Base-by-base conservation (phyloP, 83 land plant genomes). In the Picea mariana region DNA sequence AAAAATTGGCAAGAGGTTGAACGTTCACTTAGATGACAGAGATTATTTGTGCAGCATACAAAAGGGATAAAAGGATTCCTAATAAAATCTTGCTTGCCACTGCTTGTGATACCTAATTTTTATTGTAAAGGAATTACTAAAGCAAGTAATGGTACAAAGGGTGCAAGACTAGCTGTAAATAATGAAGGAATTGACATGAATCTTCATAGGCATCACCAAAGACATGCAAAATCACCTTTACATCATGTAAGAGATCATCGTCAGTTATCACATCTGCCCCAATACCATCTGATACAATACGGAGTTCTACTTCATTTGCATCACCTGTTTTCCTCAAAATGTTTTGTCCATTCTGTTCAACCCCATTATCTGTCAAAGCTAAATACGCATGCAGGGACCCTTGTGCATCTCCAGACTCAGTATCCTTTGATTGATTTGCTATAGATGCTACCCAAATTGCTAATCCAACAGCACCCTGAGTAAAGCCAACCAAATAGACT, bases 361-460 rank as follows among this genome's bases (percentile, higher is more conserved):
- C 47, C 24, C 26, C 27, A 18, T 31, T 73, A 78, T 87, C 81
- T 58, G 88, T 85, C 72, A 90, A 67, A 75, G 83, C 67, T 67
- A 89, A 79, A 84, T 92, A 90, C 20, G 84, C 88, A 78, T 86
- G 86, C 15, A 84, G 64, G 1, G 67, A 31, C 47, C 75, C 67
- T 65, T 82, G 83, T 38, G 81, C 16, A 62, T 89, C 91, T 42
- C 85, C 67, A 20, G 86, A 21, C 58, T 89, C 90, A 55, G 13
- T 82, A 65, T 89, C 93, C 82, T 88, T 90, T 62, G 86, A 64
- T 87, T 90, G 94, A 78, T 93, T 94, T 79, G 94, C 86, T 31
- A 93, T 89, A 26, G 96, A 94, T n/a, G 99, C 96, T 38, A 96
- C 97, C 99, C 99, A 96, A 83, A 96, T 89, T 66, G 99, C 99